phyloP scores from a whole-genome alignment of 345 rosid genomes.

The Gossypium ekmanianum region DNA sequence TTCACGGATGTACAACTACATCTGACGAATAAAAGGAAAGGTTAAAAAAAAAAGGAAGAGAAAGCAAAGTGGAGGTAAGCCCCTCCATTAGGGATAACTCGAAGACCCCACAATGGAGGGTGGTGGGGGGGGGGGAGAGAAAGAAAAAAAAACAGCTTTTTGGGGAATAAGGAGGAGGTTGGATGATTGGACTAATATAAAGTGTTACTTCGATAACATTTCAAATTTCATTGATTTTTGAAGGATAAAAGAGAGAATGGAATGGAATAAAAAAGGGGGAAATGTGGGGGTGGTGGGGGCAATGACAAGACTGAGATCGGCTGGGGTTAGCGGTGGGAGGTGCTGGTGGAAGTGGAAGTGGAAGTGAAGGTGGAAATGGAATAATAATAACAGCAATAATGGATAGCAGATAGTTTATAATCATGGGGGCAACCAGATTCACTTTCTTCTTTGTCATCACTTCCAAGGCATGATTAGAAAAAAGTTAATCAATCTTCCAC shows the following conservation, averaged over 20 bases:
- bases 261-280: conserved; percentile 12
- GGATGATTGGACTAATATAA: conserved; percentile 40
- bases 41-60: conserved; percentile 15
- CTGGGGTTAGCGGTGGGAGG: conserved; percentile 48
- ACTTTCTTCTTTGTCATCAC: conserved; percentile 83
- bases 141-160: conserved; percentile 34
- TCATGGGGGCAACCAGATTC: conserved; percentile 63
- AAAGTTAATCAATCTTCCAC: conserved; percentile 56
- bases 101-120: conserved; percentile 30
- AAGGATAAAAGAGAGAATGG: background rate
- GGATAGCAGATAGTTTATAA: conserved; percentile 50
- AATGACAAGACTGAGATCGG: conserved; percentile 43
- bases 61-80: conserved; percentile 41
- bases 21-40: background rate
- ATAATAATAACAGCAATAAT: conserved; percentile 33
- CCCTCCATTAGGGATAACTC: conserved; percentile 22
- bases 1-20: conserved; percentile 16
- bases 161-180: conserved; percentile 48
- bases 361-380: conserved; percentile 29
- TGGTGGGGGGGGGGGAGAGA: fast-evolving
- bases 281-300: conserved; percentile 11
- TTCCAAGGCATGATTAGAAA: conserved; percentile 80
- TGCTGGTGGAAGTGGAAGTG: conserved; percentile 42
- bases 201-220: conserved; percentile 16
- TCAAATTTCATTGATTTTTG: background rate